Conservation (phyloP, 1,284 basidiomycete species). For the Termitomyces sp. region DNA sequence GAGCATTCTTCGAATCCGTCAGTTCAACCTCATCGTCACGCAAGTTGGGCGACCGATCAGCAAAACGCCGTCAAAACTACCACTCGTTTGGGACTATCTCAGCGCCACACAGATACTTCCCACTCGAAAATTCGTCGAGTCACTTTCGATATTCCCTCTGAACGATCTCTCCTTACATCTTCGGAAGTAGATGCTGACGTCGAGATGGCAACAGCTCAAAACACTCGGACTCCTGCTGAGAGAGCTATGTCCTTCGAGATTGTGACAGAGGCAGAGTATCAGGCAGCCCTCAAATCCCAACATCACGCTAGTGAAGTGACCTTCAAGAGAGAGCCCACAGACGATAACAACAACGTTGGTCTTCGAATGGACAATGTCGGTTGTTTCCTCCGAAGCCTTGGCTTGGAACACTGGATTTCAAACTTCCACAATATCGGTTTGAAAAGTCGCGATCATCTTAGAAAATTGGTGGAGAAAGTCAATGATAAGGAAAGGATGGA, state of each 20-base stretch:
- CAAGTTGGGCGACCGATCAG: background rate
- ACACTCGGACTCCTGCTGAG: background rate
- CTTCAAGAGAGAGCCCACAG: background rate
- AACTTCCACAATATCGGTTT: background rate
- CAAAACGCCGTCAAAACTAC: background rate
- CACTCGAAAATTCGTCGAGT: background rate
- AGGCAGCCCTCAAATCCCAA: background rate
- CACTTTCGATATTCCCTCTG: background rate
- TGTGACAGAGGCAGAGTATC: background rate
- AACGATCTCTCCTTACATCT: background rate
- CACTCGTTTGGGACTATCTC: background rate
- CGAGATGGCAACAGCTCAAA: background rate
- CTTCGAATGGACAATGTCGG: background rate
- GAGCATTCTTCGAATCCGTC: background rate
- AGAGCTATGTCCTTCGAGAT: background rate
- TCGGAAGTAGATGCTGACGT: background rate
- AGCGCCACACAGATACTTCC: background rate
- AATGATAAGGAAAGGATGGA: constrained; percentile 6
- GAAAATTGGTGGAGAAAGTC: background rate
- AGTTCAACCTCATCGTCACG: background rate
- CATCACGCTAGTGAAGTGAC: background rate
- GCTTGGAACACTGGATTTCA: background rate
- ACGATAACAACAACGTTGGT: background rate
- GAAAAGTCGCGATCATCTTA: constrained; percentile 3
- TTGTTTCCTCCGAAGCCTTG: constrained; percentile 1